A percentile compares a stretch with the other conserved stretches of the same genome.
Conservation (phyloP, 176 grass and related monocot genomes). For the Echinochloa phyllopogon region DNA sequence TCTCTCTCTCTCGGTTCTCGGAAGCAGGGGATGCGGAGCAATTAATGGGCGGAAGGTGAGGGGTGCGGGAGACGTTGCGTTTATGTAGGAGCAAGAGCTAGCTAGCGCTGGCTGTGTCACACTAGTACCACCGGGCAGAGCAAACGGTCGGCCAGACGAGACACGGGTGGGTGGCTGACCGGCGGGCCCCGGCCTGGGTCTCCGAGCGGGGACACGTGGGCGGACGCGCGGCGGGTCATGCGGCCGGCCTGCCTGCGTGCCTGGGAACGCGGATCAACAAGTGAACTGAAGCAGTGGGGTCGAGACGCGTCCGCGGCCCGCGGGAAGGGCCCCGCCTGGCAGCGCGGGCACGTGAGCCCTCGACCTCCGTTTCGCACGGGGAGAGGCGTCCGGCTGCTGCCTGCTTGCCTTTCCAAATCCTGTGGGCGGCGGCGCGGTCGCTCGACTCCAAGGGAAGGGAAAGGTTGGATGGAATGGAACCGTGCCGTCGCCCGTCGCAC, state of each 20-base stretch:
- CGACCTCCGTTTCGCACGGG: not conserved
- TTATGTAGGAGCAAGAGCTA: not conserved
- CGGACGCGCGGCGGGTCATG: slow-evolving; percentile 30
- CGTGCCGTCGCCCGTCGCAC: too few relatives aligned
- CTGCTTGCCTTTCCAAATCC: not conserved
- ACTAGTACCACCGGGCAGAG: not conserved
- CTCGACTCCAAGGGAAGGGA: too few relatives aligned
- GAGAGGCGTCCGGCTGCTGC: not conserved
- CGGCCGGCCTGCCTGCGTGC: not conserved
- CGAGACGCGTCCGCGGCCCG: not conserved
- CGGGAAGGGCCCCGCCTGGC: too few relatives aligned
- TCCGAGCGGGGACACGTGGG: not conserved
- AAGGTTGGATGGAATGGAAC: too few relatives aligned
- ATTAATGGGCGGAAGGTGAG: not conserved
- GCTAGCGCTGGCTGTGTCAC: not conserved
- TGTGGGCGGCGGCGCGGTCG: not conserved
- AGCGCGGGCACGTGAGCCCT: not conserved
- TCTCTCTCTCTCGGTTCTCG: not conserved
- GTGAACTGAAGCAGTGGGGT: not conserved
- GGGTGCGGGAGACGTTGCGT: slow-evolving; percentile 7
- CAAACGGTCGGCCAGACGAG: slow-evolving; percentile 23
- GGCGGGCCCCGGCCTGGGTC: not conserved
- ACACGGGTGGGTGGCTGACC: not conserved
- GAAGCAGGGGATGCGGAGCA: not conserved
- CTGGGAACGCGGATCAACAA: not conserved